Base-by-base conservation (phyloP, 1,139 yeast species). In the Suhomyces chickasaworum region DNA sequence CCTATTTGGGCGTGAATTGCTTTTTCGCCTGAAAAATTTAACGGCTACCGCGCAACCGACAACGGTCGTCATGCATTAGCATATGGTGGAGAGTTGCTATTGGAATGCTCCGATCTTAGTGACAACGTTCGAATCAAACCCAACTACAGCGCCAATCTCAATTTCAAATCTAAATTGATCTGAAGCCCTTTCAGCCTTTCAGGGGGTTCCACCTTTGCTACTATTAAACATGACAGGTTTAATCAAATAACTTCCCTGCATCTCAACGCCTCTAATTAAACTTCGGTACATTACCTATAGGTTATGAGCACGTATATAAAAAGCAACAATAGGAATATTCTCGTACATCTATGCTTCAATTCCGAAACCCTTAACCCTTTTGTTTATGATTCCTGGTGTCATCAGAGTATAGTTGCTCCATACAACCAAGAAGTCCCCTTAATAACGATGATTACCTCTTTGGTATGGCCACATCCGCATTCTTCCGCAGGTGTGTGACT, bases 61-160 rank as follows among this genome's bases (percentile, higher is more conserved):
- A 41, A 41, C 44, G 44, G 44, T 37, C 20, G 44, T n/a, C 15
- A 17, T 41, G 44, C 32, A 29, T 29, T 6, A 6, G 17, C 7
- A 15, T 8, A 13, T 29, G 5, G 7, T 17, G 7, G 9, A 13
- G 3, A 6, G 16, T 13, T 4, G 32, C 32, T 9, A 4, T n/a
- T 13, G 2, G 32, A 6, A 5, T 13, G 32, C 7, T 13, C 16
- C 10, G 17, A 29, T 13, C 17, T 17, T 4, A 8, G 17, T 13
- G 17, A 13, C 32, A 29, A 29, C 32, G 32, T 4, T 20, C 22
- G 7, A 5, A n/a, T n/a, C n/a, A n/a, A n/a, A n/a, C n/a, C n/a
- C n/a, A n/a, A n/a, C n/a, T n/a, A n/a, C n/a, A n/a, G n/a, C n/a
- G n/a, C n/a, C n/a, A n/a, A n/a, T n/a, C n/a, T n/a, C n/a, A n/a